Base-by-base conservation (phyloP, 495 filamentous ascomycete species). In the Penicillium chermesinum region DNA sequence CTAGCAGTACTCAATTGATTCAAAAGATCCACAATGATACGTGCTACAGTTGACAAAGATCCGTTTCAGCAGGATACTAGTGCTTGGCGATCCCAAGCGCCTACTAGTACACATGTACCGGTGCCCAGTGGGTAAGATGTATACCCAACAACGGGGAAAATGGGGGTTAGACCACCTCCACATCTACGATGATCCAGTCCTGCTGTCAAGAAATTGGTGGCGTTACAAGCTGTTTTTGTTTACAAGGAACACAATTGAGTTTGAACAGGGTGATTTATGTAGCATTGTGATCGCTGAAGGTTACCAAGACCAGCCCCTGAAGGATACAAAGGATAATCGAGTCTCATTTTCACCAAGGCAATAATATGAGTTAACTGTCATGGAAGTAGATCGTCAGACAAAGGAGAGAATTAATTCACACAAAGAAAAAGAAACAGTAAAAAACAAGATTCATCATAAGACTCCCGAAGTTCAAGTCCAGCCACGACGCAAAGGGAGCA, bases 311-410 rank as follows among this genome's bases (percentile, higher is more conserved):
- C 12, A 36, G 30, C 42, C 32, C 32, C 32, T 21, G 41, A 7
- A 43, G 20, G 17, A 49, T 49, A 43, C 44, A 38, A 14, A 38
- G 32, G 16, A 49, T 25, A 52, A 48, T 16, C 37, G 34, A 36
- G 44, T 55, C 38, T 49, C 33, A 41, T 59, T 57, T 57, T 60
- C 47, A 60, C 36, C 51, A 27, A 34, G 46, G 35, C 25, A 40
- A 37, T 17, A 22, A 48, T 20, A 44, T 30, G 25, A 48, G 44
- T 46, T n/a, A 60, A 51, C 49, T 48, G 55, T 54, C 51, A 58
- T 49, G 27, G 42, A 49, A 45, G 20, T 45, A 55, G 45, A 58
- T 61, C 58, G 43, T 58, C 39, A 61, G 37, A 61, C 58, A 61
- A 55, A 61, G 49, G 58, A 58, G 55, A 61, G 44, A 30, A 46